Evolutionary conservation across 2,329 filamentous ascomycete genomes (phyloP).

Genomic region (Blastomyces silverae): DNA sequence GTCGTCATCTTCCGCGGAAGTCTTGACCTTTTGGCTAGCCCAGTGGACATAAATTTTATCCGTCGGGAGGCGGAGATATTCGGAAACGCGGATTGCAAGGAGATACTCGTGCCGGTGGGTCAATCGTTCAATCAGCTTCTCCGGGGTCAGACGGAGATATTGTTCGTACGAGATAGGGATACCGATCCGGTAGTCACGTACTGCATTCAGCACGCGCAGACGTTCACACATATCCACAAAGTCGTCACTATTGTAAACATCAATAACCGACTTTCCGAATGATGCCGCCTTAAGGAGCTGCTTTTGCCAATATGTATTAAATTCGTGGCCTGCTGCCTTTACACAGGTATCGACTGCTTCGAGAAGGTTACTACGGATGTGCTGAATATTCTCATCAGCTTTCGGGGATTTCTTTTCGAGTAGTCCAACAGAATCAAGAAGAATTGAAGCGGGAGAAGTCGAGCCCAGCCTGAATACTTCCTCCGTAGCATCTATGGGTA

Average conservation of each 20-base stretch:
- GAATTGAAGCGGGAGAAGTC: slow-evolving; percentile 80
- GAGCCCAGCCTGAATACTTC: slow-evolving; percentile 86
- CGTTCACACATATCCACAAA: slow-evolving; percentile 98
- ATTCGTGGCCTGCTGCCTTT: slow-evolving; percentile 87
- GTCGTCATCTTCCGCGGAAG: slow-evolving; percentile 79
- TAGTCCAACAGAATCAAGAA: slow-evolving; percentile 85
- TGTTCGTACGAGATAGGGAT: slow-evolving; percentile 89
- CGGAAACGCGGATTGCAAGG: slow-evolving; percentile 78
- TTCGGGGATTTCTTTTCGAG: slow-evolving; percentile 92
- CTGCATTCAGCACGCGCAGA: slow-evolving; percentile 83
- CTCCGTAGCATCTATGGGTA: slow-evolving; percentile 59
- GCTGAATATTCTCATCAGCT: slow-evolving; percentile 93
- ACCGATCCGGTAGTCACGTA: slow-evolving; percentile 84
- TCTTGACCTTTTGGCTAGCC: slow-evolving; percentile 88
- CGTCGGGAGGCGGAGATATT: slow-evolving; percentile 76
- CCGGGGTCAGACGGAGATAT: slow-evolving; percentile 82
- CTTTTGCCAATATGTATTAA: slow-evolving; percentile 87
- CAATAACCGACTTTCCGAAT: slow-evolving; percentile 93
- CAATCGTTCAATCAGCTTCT: slow-evolving; percentile 76
- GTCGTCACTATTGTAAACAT: slow-evolving; percentile 96
- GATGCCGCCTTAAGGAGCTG: slow-evolving; percentile 92
- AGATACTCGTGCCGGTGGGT: slow-evolving; percentile 88
- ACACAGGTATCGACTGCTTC: slow-evolving; percentile 94
- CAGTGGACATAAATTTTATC: slow-evolving; percentile 94
- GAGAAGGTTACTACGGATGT: slow-evolving; percentile 78